Percentiles rank a stretch among this genome's conserved stretches.
phyloP scores from a whole-genome alignment of 768 basidiomycete species.

The Gautieria morchelliformis region DNA sequence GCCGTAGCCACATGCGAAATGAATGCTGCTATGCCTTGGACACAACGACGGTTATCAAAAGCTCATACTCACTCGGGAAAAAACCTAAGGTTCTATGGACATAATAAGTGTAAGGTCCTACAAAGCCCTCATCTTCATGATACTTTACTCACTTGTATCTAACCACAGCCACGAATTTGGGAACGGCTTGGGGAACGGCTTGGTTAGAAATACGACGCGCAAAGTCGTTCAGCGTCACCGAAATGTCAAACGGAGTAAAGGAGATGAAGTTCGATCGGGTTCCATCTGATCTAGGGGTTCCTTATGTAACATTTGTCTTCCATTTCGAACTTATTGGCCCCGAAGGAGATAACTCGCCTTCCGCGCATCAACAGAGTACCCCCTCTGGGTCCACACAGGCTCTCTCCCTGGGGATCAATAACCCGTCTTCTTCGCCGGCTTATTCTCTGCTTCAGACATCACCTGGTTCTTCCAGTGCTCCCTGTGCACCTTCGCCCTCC shows the following conservation, averaged over 20 bases:
- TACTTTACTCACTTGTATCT: background rate
- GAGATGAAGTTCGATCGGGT: background rate
- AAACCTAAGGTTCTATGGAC: slow-evolving; percentile 1
- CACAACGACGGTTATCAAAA: background rate
- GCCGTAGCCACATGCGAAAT: slow-evolving; percentile 2
- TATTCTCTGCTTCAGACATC: background rate
- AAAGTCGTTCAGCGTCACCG: background rate
- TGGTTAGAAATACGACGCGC: slow-evolving; percentile 5
- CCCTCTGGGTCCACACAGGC: background rate
- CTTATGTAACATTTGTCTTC: slow-evolving; percentile 1
- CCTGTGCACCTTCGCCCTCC: background rate
- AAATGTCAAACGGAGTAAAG: background rate
- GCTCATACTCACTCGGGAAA: background rate
- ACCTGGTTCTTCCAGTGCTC: background rate
- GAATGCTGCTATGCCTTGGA: background rate
- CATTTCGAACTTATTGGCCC: background rate
- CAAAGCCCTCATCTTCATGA: background rate
- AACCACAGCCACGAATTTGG: background rate
- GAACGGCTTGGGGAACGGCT: slow-evolving; percentile 3
- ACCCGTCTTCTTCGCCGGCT: background rate
- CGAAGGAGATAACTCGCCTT: background rate
- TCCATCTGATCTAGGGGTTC: background rate
- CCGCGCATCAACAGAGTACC: background rate
- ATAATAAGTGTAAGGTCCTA: background rate
- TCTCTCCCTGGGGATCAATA: background rate